phyloP scores from a whole-genome alignment of 2,329 filamentous ascomycete genomes.

The Tolypocladium paradoxum region DNA sequence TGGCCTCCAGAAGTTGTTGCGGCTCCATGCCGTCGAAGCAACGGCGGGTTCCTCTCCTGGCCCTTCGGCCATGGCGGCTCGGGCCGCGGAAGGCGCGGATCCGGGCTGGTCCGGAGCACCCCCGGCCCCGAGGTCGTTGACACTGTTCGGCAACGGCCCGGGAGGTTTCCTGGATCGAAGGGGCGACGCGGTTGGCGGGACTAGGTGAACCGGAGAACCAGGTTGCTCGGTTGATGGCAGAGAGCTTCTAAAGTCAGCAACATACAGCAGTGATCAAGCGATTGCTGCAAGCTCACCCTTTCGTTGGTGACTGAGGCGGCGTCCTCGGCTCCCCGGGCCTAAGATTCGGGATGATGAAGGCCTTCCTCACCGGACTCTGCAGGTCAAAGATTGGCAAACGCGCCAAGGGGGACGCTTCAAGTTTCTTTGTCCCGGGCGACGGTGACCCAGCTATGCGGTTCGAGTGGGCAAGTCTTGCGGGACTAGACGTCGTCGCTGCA shows the following conservation, averaged over 20 bases:
- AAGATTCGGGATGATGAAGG: neutral
- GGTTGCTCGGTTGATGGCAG: neutral
- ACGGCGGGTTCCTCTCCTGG: neutral
- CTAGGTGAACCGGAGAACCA: neutral
- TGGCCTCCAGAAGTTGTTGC: neutral
- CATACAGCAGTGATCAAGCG: too few species aligned
- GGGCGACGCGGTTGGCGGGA: constrained; percentile 7
- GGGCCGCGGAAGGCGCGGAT: neutral
- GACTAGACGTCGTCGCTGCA: neutral
- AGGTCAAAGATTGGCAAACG: neutral
- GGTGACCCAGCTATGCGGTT: neutral
- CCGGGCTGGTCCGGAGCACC: constrained; percentile 5
- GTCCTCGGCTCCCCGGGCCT: constrained; percentile 13
- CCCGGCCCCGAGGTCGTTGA: constrained; percentile 5
- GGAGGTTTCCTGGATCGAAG: neutral
- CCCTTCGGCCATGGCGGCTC: neutral
- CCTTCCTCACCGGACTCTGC: neutral
- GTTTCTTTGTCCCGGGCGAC: neutral
- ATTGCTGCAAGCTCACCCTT: constrained; percentile 10
- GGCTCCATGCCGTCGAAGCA: neutral
- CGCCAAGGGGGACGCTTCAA: neutral
- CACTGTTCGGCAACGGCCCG: neutral
- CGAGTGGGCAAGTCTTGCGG: neutral
- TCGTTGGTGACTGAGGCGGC: constrained; percentile 17
- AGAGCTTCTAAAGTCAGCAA: constrained; percentile 1